A percentile compares a stretch with the other conserved stretches of the same genome.
These are phyloP conservation scores for Curvularia hawaiiensis DNA, from an alignment of 2,329 filamentous ascomycete genomes.

Conservation along the genomic window DNA sequence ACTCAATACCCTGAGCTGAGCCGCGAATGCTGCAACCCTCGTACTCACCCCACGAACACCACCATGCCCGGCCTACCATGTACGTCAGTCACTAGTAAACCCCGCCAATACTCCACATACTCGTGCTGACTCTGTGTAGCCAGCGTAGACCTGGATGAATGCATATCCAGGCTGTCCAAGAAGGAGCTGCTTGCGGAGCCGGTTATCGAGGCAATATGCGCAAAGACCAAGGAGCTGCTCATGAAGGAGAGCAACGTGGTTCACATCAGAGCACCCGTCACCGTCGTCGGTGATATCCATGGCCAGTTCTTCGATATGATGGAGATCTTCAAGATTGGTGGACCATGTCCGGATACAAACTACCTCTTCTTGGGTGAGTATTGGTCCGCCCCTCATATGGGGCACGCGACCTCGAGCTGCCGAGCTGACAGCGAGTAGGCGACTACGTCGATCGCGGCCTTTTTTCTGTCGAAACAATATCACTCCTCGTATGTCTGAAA, in stretches of 20 bases:
- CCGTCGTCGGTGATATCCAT: slow-evolving; percentile 97
- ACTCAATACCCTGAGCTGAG: slow-evolving; percentile 42
- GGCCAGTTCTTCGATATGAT: slow-evolving; percentile 99
- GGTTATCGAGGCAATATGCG: slow-evolving; percentile 98
- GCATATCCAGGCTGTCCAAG: slow-evolving; percentile 94
- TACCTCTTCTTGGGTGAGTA: slow-evolving; percentile 88
- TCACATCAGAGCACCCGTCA: slow-evolving; percentile 92
- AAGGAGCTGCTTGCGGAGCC: slow-evolving; percentile 97
- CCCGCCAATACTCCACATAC: slow-evolving; percentile 3
- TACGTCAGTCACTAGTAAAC: slow-evolving; percentile 39
- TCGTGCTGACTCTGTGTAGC: slow-evolving; percentile 58
- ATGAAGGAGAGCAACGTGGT: slow-evolving; percentile 99
- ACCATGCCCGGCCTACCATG: slow-evolving; percentile 58
- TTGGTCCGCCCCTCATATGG: slow-evolving; percentile 7
- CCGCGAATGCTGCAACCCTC: slow-evolving; percentile 34
- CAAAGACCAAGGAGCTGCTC: slow-evolving; percentile 96
- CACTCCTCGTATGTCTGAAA: slow-evolving; percentile 94
- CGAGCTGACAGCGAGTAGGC: slow-evolving; percentile 58
- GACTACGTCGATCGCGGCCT: slow-evolving; percentile 98
- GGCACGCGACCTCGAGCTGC: slow-evolving; percentile 28
- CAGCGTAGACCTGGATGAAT: slow-evolving; percentile 98
- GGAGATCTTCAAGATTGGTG: slow-evolving; percentile 98
- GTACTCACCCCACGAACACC: slow-evolving; percentile 26
- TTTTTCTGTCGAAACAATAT: slow-evolving; percentile 99
- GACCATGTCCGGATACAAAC: slow-evolving; percentile 96